These are phyloP conservation scores for Scutellaria barbata DNA, from an alignment of 257 asterid genomes.

Conservation along the genomic window DNA sequence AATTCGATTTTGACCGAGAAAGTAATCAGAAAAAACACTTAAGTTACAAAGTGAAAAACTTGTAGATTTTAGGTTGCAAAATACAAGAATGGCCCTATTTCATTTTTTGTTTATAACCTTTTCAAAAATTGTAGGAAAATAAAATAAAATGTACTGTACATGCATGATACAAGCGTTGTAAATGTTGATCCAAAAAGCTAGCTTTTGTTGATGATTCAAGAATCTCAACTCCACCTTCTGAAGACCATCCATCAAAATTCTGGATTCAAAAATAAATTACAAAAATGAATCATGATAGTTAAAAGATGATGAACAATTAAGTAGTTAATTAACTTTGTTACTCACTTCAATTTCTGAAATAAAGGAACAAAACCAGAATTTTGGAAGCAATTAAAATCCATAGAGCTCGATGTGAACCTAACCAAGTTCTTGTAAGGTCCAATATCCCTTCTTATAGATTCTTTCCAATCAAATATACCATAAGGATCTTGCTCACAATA, in stretches of 20 bases:
- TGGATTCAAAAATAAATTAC: constrained; percentile 12
- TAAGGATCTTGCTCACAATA: constrained; percentile 67
- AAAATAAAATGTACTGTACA: constrained; percentile 24
- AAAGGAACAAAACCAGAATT: constrained; percentile 62
- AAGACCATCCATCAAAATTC: constrained; percentile 66
- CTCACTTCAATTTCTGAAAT: constrained; percentile 75
- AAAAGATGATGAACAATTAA: background rate
- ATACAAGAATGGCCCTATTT: too few relatives aligned
- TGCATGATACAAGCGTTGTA: constrained; percentile 65
- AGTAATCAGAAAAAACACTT: too few relatives aligned
- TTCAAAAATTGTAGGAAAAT: too few relatives aligned
- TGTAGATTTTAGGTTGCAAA: too few relatives aligned
- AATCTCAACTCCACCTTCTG: constrained; percentile 70
- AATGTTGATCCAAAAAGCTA: constrained; percentile 65
- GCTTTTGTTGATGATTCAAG: constrained; percentile 52
- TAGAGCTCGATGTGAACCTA: constrained; percentile 61
- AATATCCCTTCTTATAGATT: constrained; percentile 72
- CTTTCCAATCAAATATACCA: constrained; percentile 66
- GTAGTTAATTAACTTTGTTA: background rate
- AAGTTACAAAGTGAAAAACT: too few relatives aligned
- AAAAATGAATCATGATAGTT: background rate
- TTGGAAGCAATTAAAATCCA: constrained; percentile 75
- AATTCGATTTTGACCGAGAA: too few relatives aligned
- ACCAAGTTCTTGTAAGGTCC: constrained; percentile 89
- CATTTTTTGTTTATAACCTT: too few relatives aligned